Conservation (phyloP, 495 filamentous ascomycete genomes). For the Aspergillus biplanus region DNA sequence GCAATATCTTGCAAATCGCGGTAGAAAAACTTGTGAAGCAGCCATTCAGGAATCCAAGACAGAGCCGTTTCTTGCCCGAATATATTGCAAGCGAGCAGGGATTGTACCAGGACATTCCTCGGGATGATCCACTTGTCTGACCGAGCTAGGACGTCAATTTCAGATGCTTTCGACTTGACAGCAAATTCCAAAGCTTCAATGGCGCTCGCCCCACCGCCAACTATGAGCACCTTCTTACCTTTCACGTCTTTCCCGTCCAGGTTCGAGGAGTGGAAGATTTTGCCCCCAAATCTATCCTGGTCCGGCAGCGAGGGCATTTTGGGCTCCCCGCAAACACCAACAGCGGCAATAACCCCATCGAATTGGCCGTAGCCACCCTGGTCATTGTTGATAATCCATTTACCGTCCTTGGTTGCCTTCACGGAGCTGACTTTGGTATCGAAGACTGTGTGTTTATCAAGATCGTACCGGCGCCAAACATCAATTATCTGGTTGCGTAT, state of each 20-base stretch:
- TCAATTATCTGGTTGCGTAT: constrained; percentile 71
- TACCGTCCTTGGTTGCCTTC: constrained; percentile 66
- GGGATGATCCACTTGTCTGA: constrained; percentile 92
- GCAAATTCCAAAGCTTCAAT: constrained; percentile 86
- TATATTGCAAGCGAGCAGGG: constrained; percentile 74
- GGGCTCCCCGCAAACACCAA: constrained; percentile 79
- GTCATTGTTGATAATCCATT: constrained; percentile 84
- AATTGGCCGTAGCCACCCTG: constrained; percentile 67
- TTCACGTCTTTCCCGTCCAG: constrained; percentile 71
- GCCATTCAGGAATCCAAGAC: constrained; percentile 75
- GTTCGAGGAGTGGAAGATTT: constrained; percentile 73
- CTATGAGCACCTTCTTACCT: constrained; percentile 72
- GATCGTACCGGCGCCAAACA: constrained; percentile 75
- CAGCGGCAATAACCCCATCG: constrained; percentile 75
- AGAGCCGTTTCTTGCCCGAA: constrained; percentile 75
- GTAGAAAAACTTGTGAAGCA: constrained; percentile 82
- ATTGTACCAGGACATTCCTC: constrained; percentile 73
- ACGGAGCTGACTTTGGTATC: constrained; percentile 68
- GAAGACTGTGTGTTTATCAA: constrained; percentile 73
- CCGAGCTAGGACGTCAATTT: constrained; percentile 73
- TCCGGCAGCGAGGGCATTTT: constrained; percentile 70
- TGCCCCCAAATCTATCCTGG: constrained; percentile 67
- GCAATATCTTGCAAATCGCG: constrained; percentile 80
- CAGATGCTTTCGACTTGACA: constrained; percentile 62
- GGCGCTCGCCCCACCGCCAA: constrained; percentile 80